These are phyloP conservation scores for Colletotrichum magnum DNA, from an alignment of 2,329 filamentous ascomycete genomes.

Conservation along the genomic window DNA sequence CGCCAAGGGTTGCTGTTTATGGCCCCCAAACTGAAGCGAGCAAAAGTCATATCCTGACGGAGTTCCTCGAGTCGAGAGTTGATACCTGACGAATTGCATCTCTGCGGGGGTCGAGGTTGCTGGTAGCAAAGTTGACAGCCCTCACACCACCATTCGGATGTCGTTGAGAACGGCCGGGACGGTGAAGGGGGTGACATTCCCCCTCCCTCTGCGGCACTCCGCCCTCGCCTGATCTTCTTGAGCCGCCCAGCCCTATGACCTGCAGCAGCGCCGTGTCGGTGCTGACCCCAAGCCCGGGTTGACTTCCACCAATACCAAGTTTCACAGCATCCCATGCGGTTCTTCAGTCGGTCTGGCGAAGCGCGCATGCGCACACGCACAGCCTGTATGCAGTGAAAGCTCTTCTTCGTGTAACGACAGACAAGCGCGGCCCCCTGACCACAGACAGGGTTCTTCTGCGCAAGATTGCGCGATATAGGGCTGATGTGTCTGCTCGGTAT, in stretches of 20 bases:
- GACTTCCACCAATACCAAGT: background rate
- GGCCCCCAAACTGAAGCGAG: slow-evolving; percentile 5
- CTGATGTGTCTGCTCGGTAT: background rate
- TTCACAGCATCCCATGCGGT: background rate
- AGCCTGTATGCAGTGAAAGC: slow-evolving; percentile 10
- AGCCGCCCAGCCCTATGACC: slow-evolving; percentile 34
- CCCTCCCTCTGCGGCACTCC: background rate
- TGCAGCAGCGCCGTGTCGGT: slow-evolving; percentile 6
- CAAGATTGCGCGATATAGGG: background rate
- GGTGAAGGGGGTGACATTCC: background rate
- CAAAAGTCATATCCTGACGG: background rate
- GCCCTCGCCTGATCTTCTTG: slow-evolving; percentile 17
- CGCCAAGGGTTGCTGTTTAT: background rate
- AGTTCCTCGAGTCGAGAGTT: background rate
- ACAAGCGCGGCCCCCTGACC: background rate
- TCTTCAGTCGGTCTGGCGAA: background rate
- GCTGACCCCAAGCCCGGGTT: slow-evolving; percentile 15
- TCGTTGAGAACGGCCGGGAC: background rate
- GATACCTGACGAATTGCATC: background rate
- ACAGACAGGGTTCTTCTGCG: background rate
- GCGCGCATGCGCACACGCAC: slow-evolving; percentile 2
- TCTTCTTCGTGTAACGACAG: background rate
- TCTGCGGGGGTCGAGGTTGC: background rate
- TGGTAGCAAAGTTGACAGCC: background rate
- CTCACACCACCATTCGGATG: background rate